Evolutionary conservation across 2,329 filamentous ascomycete genomes (phyloP).

Genomic region (Setomelanomma holmii): DNA sequence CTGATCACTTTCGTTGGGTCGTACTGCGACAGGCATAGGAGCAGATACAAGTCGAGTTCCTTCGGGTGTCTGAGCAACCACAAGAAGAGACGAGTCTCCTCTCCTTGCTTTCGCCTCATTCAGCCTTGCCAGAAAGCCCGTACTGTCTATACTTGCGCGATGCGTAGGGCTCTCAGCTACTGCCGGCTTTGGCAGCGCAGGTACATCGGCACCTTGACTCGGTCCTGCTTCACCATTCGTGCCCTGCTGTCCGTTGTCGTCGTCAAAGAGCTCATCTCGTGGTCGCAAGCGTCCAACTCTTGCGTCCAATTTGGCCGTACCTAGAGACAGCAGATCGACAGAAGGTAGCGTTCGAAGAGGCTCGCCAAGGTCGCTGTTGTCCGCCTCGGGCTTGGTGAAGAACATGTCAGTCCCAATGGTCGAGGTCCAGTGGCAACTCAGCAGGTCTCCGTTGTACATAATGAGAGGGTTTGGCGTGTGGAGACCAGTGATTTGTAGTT

Average conservation of each 20-base stretch:
- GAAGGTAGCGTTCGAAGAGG: slow-evolving; percentile 62
- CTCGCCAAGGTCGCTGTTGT: slow-evolving; percentile 28
- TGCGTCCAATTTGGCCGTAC: slow-evolving; percentile 73
- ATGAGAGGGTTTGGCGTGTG: slow-evolving; percentile 79
- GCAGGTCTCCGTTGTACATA: slow-evolving; percentile 79
- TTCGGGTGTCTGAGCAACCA: slow-evolving; percentile 16
- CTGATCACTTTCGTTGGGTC: background rate
- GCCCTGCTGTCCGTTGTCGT: slow-evolving; percentile 6
- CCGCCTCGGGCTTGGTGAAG: slow-evolving; percentile 56
- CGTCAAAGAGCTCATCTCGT: slow-evolving; percentile 34
- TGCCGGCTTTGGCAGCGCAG: background rate
- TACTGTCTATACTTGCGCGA: background rate
- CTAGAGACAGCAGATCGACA: slow-evolving; percentile 76
- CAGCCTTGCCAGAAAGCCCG: slow-evolving; percentile 50
- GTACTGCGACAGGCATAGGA: background rate
- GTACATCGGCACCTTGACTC: background rate
- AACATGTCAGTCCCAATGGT: slow-evolving; percentile 86
- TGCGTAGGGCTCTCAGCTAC: background rate
- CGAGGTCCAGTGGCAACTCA: slow-evolving; percentile 80
- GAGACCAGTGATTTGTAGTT: slow-evolving; percentile 82
- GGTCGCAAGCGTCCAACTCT: slow-evolving; percentile 65
- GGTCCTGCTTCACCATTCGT: background rate
- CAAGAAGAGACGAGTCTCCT: slow-evolving; percentile 44
- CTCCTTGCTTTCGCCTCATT: slow-evolving; percentile 51
- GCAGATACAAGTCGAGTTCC: slow-evolving; percentile 23